Evolutionary conservation across 1,284 basidiomycete species (phyloP).

Genomic region (Marasmius oreades): DNA sequence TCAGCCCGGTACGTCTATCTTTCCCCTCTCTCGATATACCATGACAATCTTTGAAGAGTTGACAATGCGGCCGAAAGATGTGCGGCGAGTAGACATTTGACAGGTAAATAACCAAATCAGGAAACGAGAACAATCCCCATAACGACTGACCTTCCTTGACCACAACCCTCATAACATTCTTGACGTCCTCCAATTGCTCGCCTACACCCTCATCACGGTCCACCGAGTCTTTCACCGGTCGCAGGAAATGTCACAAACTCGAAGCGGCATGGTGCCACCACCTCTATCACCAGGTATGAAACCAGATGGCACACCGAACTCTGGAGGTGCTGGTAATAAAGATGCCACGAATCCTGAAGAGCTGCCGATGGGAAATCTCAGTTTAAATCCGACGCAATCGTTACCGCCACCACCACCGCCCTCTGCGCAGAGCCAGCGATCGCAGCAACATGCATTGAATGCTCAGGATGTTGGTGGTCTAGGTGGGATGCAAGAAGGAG

Average conservation of each 20-base stretch:
- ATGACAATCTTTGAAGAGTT: too few relatives aligned
- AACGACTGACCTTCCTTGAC: not conserved
- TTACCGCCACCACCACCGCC: not conserved
- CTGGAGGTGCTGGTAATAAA: conserved; percentile 5
- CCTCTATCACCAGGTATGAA: conserved; percentile 20
- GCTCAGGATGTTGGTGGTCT: not conserved
- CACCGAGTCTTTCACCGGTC: conserved; percentile 14
- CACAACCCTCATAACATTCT: not conserved
- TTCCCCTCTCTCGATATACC: too few relatives aligned
- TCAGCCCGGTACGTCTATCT: too few relatives aligned
- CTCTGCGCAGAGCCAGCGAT: conserved; percentile 11
- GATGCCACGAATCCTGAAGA: conserved; percentile 31
- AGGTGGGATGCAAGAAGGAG: not conserved
- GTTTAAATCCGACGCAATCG: conserved; percentile 3
- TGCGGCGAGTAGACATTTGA: too few relatives aligned
- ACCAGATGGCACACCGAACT: conserved; percentile 20
- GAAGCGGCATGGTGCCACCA: conserved; percentile 8
- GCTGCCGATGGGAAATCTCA: conserved; percentile 40
- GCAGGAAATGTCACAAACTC: conserved; percentile 16
- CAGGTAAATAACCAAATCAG: too few relatives aligned
- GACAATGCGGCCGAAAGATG: too few relatives aligned
- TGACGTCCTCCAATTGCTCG: not conserved
- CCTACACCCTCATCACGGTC: conserved; percentile 12
- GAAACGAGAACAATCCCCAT: too few relatives aligned
- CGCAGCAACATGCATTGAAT: conserved; percentile 8